Base-by-base conservation (phyloP, 805 yeast genomes). In the Saccharomycopsis sp. region DNA sequence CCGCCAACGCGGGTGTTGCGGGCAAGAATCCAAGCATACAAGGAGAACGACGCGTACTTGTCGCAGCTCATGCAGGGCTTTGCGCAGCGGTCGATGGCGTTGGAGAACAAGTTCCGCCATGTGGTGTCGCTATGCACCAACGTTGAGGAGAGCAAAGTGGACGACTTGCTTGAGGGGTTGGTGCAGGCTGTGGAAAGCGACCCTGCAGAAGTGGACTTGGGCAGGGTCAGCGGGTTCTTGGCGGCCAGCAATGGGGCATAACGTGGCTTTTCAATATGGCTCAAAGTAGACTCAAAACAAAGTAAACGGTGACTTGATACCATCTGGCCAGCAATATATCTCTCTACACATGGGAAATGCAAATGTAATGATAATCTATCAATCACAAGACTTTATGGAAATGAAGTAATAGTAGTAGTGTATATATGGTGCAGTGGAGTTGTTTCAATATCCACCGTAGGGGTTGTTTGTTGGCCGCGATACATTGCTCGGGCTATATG, bases 91-190 rank as follows among this genome's bases (percentile, higher is more conserved):
- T 75, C 80, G 15, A 60, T 67, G 16, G 74, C 68, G 41, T 60
- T 81, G 36, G 89, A 82, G 52, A 63, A 67, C 20, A 89, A 89
- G 58, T 92, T 87, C 63, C 78, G 92, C 52, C 71, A 83, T 52
- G 95, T 89, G 13, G 87, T 89, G 27, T 77, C 95, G 20, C 66
- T 86, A 38, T 88, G 97, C 64, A 82, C 95, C 3, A 92, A 92
- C 19, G 89, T 86, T 20, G 87, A 77, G 35, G 83, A 81, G 40
- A 73, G 71, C 39, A 80, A 77, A 48, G 94, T 92, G 23, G 95
- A 85, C 56, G 73, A 69, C 40, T 69, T 92, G 52, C 67, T 89
- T 37, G 92, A 84, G 49, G 94, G 89, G 4, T 67, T 89, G 38
- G 74, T 92, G 23, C 82, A 80, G 53, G 95, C 96, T 15, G 96